Evolutionary conservation across 73 alveolate species (phyloP).

Genomic region (Urostyla sp.): DNA sequence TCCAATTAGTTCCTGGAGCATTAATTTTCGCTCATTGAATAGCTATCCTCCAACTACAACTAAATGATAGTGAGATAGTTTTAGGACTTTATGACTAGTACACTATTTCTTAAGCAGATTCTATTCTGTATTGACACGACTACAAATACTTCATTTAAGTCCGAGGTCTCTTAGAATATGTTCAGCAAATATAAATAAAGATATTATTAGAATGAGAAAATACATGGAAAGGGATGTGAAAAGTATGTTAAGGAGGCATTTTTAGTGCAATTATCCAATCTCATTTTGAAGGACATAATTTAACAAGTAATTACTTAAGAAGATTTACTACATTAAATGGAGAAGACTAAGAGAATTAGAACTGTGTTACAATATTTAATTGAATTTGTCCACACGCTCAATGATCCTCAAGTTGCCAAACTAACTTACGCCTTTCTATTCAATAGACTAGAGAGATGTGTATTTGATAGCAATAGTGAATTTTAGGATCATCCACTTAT

Average conservation of each 20-base stretch:
- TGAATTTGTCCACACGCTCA: conserved; percentile 13
- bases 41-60: conserved; percentile 3
- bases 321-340: not conserved
- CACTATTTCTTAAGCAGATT: not conserved
- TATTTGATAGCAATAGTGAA: not conserved
- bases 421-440: conserved; percentile 23
- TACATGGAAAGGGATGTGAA: conserved; percentile 4
- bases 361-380: conserved; percentile 17
- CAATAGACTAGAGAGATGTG: not conserved
- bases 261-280: not conserved
- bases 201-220: not conserved
- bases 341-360: not conserved
- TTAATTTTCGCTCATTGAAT: not conserved
- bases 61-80: not conserved
- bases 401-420: conserved; percentile 8
- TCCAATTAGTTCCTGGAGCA: not conserved
- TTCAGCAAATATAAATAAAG: not conserved
- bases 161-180: not conserved
- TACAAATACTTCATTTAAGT: not conserved
- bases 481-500: not conserved
- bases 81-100: conserved; percentile 3
- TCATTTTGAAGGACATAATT: not conserved
- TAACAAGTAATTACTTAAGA: conserved; percentile 19
- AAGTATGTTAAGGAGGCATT: conserved; percentile 22
- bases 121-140: conserved; percentile 2